Evolutionary conservation across 352 stramenopile species (phyloP).

Genomic region (Blastocystis hominis): DNA sequence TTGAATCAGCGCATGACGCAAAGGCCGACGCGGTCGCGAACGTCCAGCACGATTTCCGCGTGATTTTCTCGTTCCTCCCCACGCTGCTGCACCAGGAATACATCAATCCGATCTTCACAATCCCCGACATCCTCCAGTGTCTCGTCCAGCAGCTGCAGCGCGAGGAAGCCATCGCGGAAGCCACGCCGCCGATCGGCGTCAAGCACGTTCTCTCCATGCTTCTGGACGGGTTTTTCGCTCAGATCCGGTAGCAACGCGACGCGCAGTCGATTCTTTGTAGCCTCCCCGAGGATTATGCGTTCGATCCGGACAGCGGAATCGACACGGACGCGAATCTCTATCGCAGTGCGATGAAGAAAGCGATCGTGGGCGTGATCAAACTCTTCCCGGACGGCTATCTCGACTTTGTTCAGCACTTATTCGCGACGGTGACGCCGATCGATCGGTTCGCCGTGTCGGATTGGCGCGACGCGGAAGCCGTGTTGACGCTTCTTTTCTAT

Average conservation of each 20-base stretch:
- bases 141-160: slow-evolving; percentile 18
- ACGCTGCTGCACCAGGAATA: background rate
- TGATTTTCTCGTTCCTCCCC: background rate
- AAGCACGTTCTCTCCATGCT: background rate
- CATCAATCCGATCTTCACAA: background rate
- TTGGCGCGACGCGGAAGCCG: slow-evolving; percentile 25
- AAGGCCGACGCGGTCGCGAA: background rate
- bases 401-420: slow-evolving; percentile 7
- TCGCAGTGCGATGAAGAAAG: background rate
- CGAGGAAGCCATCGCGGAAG: background rate
- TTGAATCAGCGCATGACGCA: background rate
- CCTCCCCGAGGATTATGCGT: slow-evolving; percentile 25
- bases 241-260: background rate
- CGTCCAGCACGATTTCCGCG: background rate
- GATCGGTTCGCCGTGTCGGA: background rate
- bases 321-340: slow-evolving; percentile 23
- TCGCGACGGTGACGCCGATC: background rate
- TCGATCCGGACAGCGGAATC: slow-evolving; percentile 35
- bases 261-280: background rate
- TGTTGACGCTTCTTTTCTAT: slow-evolving; percentile 24
- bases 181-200: background rate
- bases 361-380: background rate
- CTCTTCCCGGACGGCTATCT: slow-evolving; percentile 16
- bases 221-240: background rate
- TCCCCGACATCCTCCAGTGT: slow-evolving; percentile 26